Base-by-base conservation (phyloP, 2,329 filamentous ascomycete species). In the Monascus ruber region DNA sequence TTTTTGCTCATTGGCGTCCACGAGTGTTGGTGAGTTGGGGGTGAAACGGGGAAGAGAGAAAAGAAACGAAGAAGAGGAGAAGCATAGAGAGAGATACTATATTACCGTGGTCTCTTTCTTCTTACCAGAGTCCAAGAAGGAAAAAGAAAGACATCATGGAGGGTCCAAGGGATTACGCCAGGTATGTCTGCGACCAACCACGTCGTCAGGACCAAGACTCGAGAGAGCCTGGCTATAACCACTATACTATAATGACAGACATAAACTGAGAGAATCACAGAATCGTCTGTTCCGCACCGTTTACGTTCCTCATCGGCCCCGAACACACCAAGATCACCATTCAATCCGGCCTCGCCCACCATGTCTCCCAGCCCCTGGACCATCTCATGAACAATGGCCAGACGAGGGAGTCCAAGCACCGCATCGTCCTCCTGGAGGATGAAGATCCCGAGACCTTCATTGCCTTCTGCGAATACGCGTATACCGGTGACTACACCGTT, bases 381-480 rank as follows among this genome's bases (percentile, higher is more conserved):
- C 54, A 62, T 36, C 51, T 72, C 10, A 62, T 72, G 58, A 66
- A 65, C 51, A 66, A 65, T 47, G 64, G 65, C 33, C 53, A 63
- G 24, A 69, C 66, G 37, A 59, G 62, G 31, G 68, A 71, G 45
- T 66, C 66, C 3, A 59, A 56, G 31, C 59, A 64, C 33, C 56
- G 60, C 7, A 59, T 64, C 27, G 65, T 62, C 8, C 56, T 65
- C 11, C 46, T 69, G 41, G 64, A 69, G 37, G 65, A 71, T 4
- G 59, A 69, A 35, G 66, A 71, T 42, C 67, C 68, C 8, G 62
- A 65, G 34, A 71, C 68, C 1, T 72, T 73, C 42, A 54, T 65
- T 26, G 63, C 62, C 2, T 71, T 73, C 46, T 65, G 60, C 43
- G 63, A 72, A 44, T 72, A 65, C 56, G 66, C 67, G 8, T 73